Evolutionary conservation across 2,329 filamentous ascomycete species (phyloP), one percentile per base, ranked within the genome.

Genomic region (Dactylellina haptotyla): DNA sequence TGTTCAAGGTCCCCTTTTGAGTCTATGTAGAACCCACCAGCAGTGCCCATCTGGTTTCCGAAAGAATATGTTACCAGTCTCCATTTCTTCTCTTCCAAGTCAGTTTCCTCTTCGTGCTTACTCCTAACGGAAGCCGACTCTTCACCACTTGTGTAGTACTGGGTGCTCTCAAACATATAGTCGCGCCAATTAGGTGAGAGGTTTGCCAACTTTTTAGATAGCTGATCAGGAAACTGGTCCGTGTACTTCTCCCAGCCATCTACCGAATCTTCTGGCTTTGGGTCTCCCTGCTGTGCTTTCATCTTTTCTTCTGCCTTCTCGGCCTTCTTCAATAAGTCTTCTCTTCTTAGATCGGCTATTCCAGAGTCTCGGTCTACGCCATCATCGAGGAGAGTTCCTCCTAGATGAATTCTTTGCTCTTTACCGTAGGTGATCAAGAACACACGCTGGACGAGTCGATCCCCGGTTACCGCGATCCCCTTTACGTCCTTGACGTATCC

Each of bases 401-500:
- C 59, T 12, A 34, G 34, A 18, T 72, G 67, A 32, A 72, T 34
- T 12, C 43, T 46, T 41, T 58, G 53, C 23, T 65, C 45, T n/a
- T 61, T 48, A 3, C 67, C 67, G 16, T 64, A 61, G 8, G 67
- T 72, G 26, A 65, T 39, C 18, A 72, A 26, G n/a, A 63, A 48
- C 6, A 72, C 54, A 12, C 46, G 30, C n/a, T 72, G 43, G 2
- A 65, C 46, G 5, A 61, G 18, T 18, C 67, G 45, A 43, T 72
- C 67, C 1, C 67, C 67, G 8, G 53, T 65, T 28, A 61, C 53
- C 10, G 62, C 54, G 4, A 72, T 65, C 1, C 59, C 67, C 26
- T 59, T 65, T 3, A 72, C 67, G 43, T 64, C 67, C 14, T 65
- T 46, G 2, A 64, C 59, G 10, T 72, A 65, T 4, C 67, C 67